These are phyloP conservation scores for Fusarium anthophilum DNA, from an alignment of 2,329 filamentous ascomycete species.

Conservation along the genomic window DNA sequence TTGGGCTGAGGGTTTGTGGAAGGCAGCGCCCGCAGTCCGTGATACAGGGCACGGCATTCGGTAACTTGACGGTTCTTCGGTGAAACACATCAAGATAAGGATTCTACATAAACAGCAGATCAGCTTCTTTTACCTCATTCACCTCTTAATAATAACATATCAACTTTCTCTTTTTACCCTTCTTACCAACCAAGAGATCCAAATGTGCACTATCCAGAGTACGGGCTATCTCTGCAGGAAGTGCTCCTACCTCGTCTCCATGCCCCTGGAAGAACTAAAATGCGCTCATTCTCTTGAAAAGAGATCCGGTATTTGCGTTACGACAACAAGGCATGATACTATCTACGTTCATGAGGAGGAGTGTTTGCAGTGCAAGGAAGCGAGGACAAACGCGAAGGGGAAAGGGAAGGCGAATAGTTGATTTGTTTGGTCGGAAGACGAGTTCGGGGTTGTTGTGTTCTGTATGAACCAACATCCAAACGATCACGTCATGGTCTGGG, in stretches of 20 bases:
- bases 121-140: not conserved
- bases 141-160: not conserved
- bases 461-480: not conserved
- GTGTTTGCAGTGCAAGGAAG: slow-evolving; percentile 5
- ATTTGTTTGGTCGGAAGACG: not conserved
- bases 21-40: not conserved
- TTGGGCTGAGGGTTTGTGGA: not conserved
- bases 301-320: not conserved
- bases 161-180: accelerated
- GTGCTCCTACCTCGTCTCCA: slow-evolving; percentile 10
- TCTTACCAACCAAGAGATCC: accelerated
- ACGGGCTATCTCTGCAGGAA: slow-evolving; percentile 11
- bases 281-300: slow-evolving; percentile 1
- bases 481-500: no score
- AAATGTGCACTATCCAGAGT: slow-evolving; percentile 13
- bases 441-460: not conserved
- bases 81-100: not conserved
- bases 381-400: accelerated
- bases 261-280: slow-evolving; percentile 3
- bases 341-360: slow-evolving; percentile 17
- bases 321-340: not conserved
- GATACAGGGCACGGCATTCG: not conserved
- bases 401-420: not conserved
- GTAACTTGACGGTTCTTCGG: not conserved
- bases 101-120: not conserved